Conservation (phyloP, 192 early-diverging fungal species). For the Endogone sp. region DNA sequence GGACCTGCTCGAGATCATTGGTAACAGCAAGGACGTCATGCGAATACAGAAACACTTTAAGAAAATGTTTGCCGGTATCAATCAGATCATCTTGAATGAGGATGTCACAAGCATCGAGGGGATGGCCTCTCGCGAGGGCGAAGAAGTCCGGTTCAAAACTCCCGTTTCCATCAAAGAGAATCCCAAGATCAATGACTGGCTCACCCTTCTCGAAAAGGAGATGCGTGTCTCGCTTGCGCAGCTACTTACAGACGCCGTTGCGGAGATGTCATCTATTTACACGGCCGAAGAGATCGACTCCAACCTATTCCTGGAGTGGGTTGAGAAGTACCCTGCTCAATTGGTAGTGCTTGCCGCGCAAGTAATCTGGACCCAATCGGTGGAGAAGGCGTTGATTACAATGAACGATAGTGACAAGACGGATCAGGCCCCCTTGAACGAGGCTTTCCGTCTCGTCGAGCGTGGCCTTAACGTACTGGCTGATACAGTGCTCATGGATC, state of each 20-base stretch:
- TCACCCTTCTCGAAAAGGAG: constrained; percentile 88
- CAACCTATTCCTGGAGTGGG: constrained; percentile 71
- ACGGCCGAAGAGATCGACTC: constrained; percentile 49
- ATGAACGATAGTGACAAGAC: constrained; percentile 32
- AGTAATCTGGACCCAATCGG: constrained; percentile 82
- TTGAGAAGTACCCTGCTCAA: constrained; percentile 88
- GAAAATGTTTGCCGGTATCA: constrained; percentile 99
- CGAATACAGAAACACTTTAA: constrained; percentile 99
- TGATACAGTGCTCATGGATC: constrained; percentile 87
- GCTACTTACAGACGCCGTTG: constrained; percentile 66
- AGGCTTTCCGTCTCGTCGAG: constrained; percentile 58
- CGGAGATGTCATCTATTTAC: constrained; percentile 61
- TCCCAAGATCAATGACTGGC: constrained; percentile 97
- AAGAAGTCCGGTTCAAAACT: constrained; percentile 76
- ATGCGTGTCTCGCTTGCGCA: constrained; percentile 87
- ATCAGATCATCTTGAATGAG: constrained; percentile 78
- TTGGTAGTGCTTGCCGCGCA: constrained; percentile 90
- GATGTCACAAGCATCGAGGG: constrained; percentile 72
- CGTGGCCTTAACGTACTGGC: constrained; percentile 82
- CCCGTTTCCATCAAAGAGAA: constrained; percentile 76
- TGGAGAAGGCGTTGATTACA: constrained; percentile 70
- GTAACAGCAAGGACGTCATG: constrained; percentile 92
- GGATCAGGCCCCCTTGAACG: constrained; percentile 45
- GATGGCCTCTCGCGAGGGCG: constrained; percentile 91
- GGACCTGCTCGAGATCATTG: constrained; percentile 99